Conservation (phyloP, 169 alveolate genomes). For the Eimeria brunetti region DNA sequence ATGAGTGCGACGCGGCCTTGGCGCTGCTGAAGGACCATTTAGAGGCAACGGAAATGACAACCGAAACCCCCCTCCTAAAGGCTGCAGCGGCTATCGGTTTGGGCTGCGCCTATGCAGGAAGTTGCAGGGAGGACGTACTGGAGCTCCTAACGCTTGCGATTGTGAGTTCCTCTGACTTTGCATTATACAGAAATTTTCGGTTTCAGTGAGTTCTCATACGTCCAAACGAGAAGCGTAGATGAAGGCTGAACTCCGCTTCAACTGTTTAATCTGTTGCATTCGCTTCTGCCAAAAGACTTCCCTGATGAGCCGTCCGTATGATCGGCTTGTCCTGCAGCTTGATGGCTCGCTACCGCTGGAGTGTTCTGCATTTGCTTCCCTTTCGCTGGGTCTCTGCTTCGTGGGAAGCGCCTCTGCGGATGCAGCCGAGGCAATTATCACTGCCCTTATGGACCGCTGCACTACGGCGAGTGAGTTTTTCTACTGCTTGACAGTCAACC, state of each 20-base stretch:
- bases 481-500: not conserved
- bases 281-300: not conserved
- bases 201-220: not conserved
- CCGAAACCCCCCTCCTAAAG: slow-evolving; percentile 68
- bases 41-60: slow-evolving; percentile 84
- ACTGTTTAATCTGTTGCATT: not conserved
- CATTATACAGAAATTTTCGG: not conserved
- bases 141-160: slow-evolving; percentile 80
- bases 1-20: slow-evolving; percentile 97
- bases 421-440: slow-evolving; percentile 95
- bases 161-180: slow-evolving; percentile 48
- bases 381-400: slow-evolving; percentile 97
- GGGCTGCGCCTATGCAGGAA: slow-evolving; percentile 99
- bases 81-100: slow-evolving; percentile 85
- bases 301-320: not conserved
- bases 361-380: slow-evolving; percentile 97
- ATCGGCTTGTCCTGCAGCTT: slow-evolving; percentile 34
- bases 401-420: slow-evolving; percentile 97
- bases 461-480: slow-evolving; percentile 78
- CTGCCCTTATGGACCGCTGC: slow-evolving; percentile 93
- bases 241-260: not conserved
- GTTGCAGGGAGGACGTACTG: slow-evolving; percentile 94
- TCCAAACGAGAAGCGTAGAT: not conserved
- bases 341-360: slow-evolving; percentile 87
- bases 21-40: slow-evolving; percentile 97